Evolutionary conservation across 768 basidiomycete genomes (phyloP).

Genomic region (Tylopilus sp.): DNA sequence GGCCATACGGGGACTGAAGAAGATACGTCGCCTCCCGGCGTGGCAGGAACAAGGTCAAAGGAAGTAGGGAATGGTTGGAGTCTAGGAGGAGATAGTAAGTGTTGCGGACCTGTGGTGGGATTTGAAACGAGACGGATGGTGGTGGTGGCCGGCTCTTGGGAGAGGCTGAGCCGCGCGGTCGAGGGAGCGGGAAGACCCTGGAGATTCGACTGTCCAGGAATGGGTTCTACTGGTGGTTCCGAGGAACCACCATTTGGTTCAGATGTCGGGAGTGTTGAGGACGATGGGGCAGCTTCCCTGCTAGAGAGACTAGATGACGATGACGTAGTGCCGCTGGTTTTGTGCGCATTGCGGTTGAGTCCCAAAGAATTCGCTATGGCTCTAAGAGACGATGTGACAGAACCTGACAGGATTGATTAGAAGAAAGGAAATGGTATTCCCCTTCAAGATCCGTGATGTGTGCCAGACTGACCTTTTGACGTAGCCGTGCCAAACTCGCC

Average conservation of each 20-base stretch:
- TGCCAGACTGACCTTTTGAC: slow-evolving; percentile 53
- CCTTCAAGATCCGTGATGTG: neutral
- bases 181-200: slow-evolving; percentile 59
- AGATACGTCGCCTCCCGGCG: slow-evolving; percentile 36
- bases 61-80: slow-evolving; percentile 63
- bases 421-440: neutral
- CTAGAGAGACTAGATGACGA: slow-evolving; percentile 32
- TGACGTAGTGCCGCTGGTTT: slow-evolving; percentile 14
- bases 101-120: slow-evolving; percentile 17
- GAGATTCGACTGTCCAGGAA: slow-evolving; percentile 58
- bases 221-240: slow-evolving; percentile 37
- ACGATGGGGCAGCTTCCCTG: slow-evolving; percentile 15
- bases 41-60: slow-evolving; percentile 64
- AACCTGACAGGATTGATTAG: slow-evolving; percentile 35
- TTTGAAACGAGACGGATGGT: slow-evolving; percentile 47
- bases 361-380: slow-evolving; percentile 75
- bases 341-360: slow-evolving; percentile 47
- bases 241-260: slow-evolving; percentile 16
- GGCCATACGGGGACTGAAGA: slow-evolving; percentile 37
- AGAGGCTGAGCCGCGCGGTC: slow-evolving; percentile 59
- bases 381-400: slow-evolving; percentile 71
- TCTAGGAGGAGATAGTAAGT: slow-evolving; percentile 49
- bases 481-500: slow-evolving; percentile 72
- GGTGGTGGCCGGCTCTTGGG: slow-evolving; percentile 43
- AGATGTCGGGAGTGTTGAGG: slow-evolving; percentile 30